Conservation (phyloP, 2,329 filamentous ascomycete species). For the Neocucurbitaria cava region DNA sequence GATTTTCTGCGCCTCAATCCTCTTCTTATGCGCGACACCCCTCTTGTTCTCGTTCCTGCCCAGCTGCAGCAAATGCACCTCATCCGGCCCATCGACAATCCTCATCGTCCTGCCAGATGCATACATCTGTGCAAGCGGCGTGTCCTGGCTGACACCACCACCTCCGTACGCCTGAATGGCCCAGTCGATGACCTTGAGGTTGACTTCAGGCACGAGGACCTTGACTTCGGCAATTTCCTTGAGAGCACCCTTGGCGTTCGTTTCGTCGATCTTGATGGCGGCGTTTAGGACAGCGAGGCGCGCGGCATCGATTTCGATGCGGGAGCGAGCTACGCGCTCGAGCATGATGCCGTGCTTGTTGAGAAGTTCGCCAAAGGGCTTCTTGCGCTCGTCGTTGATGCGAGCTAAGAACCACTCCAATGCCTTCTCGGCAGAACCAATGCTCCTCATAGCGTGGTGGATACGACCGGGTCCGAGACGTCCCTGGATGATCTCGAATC, state of each 20-base stretch:
- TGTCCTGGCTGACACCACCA: slow-evolving; percentile 92
- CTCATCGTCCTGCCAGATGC: slow-evolving; percentile 80
- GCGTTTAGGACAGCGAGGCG: slow-evolving; percentile 92
- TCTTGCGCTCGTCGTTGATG: slow-evolving; percentile 90
- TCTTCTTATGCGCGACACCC: slow-evolving; percentile 65
- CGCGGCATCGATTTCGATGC: slow-evolving; percentile 92
- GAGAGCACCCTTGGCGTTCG: slow-evolving; percentile 85
- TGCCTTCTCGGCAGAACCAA: slow-evolving; percentile 88
- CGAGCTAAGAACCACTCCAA: slow-evolving; percentile 95
- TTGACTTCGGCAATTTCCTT: slow-evolving; percentile 97
- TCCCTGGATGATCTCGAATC: slow-evolving; percentile 98
- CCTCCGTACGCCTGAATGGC: slow-evolving; percentile 93
- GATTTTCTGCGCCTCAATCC: slow-evolving; percentile 69
- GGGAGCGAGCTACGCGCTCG: slow-evolving; percentile 90
- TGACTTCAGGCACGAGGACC: slow-evolving; percentile 83
- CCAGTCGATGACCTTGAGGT: slow-evolving; percentile 88
- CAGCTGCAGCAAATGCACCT: slow-evolving; percentile 82
- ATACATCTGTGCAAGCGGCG: slow-evolving; percentile 81
- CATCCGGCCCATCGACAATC: slow-evolving; percentile 92
- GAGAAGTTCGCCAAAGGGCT: slow-evolving; percentile 87
- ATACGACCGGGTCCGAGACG: slow-evolving; percentile 94
- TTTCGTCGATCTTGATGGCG: slow-evolving; percentile 90
- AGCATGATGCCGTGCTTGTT: slow-evolving; percentile 92
- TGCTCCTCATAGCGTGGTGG: slow-evolving; percentile 95
- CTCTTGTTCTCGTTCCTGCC: slow-evolving; percentile 80